Percentiles rank a stretch among this genome's conserved stretches.
Conservation (phyloP, 768 basidiomycete genomes). For the Russula earlei region DNA sequence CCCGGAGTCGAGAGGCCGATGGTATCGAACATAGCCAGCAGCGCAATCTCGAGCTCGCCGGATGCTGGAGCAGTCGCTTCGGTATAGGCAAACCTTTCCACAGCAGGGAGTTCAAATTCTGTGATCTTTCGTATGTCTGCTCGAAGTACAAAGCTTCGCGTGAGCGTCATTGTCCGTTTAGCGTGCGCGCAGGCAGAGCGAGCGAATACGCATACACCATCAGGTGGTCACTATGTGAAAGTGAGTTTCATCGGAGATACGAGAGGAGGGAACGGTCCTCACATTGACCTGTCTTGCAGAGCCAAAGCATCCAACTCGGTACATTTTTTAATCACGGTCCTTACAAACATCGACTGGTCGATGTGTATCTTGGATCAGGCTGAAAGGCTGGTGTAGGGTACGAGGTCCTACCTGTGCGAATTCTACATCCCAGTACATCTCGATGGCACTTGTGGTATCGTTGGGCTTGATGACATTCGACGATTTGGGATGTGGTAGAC, state of each 20-base stretch:
- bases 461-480: neutral
- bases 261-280: neutral
- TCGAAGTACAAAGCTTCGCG: conserved; percentile 5
- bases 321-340: neutral
- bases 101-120: neutral
- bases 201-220: conserved; percentile 8
- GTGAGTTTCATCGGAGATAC: neutral
- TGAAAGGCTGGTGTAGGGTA: neutral
- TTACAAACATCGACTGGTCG: neutral
- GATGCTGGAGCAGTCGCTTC: too few species aligned
- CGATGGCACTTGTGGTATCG: neutral
- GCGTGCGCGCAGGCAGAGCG: neutral
- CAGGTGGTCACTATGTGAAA: neutral
- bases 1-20: neutral
- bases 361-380: neutral
- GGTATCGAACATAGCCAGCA: neutral
- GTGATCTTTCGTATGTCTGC: neutral
- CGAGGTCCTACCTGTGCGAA: neutral
- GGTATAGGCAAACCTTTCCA: neutral
- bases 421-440: conserved; percentile 10
- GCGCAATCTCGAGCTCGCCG: neutral
- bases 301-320: neutral
- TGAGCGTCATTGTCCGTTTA: neutral
- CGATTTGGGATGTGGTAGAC: conserved; percentile 5
- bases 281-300: conserved; percentile 6